Conservation (phyloP, 345 rosid genomes). For the Eucalyptus cloeziana region DNA sequence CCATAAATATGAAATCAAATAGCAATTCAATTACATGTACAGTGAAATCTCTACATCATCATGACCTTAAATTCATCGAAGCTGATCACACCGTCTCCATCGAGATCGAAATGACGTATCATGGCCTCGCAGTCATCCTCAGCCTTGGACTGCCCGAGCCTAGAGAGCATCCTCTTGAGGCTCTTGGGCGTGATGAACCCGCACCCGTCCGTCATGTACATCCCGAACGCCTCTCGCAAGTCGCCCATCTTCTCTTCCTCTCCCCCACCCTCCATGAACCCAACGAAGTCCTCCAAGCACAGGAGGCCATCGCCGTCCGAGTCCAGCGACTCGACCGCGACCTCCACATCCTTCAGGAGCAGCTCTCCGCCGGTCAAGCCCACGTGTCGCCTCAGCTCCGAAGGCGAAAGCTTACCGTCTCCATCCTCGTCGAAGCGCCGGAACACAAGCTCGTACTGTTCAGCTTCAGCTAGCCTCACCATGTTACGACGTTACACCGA, state of each 20-base stretch:
- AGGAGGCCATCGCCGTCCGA: conserved; percentile 37
- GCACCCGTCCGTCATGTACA: conserved; percentile 27
- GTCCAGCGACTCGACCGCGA: conserved; percentile 10
- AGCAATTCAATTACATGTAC: neutral
- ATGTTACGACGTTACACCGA: neutral
- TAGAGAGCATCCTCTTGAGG: conserved; percentile 25
- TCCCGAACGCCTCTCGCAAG: conserved; percentile 24
- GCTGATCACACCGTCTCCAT: conserved; percentile 27
- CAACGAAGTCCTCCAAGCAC: conserved; percentile 27
- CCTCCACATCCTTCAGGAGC: conserved; percentile 11
- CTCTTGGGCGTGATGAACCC: conserved; percentile 24
- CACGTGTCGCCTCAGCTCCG: conserved; percentile 8
- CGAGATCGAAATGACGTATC: conserved; percentile 5
- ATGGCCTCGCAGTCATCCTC: conserved; percentile 25
- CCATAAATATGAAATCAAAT: neutral
- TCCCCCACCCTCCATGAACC: conserved; percentile 24
- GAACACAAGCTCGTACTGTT: conserved; percentile 10
- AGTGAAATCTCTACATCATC: conserved; percentile 11
- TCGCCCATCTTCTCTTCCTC: conserved; percentile 36
- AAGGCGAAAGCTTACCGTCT: conserved; percentile 34
- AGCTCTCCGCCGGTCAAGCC: neutral
- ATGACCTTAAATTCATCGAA: conserved; percentile 34
- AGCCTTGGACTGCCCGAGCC: conserved; percentile 28
- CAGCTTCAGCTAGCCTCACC: neutral
- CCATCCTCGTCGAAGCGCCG: neutral